phyloP scores from a whole-genome alignment of 148 eudicot genomes.

The Nyssa sinensis region DNA sequence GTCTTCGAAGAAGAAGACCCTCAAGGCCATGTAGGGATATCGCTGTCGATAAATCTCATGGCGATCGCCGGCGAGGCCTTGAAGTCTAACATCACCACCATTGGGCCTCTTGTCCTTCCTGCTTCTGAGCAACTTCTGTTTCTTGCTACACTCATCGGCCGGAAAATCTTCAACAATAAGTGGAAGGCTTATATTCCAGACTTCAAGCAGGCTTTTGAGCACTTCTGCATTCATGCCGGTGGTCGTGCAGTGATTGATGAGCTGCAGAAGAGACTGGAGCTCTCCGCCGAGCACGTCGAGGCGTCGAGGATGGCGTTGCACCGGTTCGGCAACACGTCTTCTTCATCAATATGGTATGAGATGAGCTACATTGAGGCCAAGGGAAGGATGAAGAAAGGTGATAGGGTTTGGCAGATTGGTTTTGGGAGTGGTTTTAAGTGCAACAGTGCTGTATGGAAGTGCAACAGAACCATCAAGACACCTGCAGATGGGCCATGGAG shows the following conservation, averaged over 20 bases:
- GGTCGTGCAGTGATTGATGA: conserved; percentile 26
- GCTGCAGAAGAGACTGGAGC: conserved; percentile 22
- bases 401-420: conserved; percentile 22
- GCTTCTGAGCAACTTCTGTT: conserved; percentile 22
- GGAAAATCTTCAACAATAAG: conserved; percentile 13
- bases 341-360: conserved; percentile 28
- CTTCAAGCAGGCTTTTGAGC: conserved; percentile 29
- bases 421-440: conserved; percentile 30
- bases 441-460: conserved; percentile 24
- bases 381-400: conserved; percentile 30
- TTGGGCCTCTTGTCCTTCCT: conserved; percentile 27
- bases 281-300: conserved; percentile 24
- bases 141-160: conserved; percentile 13
- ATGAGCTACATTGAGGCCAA: conserved; percentile 26
- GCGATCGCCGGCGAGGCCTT: conserved; percentile 23
- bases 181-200: conserved; percentile 26
- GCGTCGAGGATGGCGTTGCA: conserved; percentile 24
- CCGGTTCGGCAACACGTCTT: conserved; percentile 27
- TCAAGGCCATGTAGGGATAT: conserved; percentile 16
- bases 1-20: conserved; percentile 24
- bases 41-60: conserved; percentile 21
- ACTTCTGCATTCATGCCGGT: conserved; percentile 27
- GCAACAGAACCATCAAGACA: conserved; percentile 2
- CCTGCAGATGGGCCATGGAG: conserved; percentile 22
- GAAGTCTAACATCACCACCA: conserved; percentile 25